These are phyloP conservation scores for Debaryomyces coudertii DNA, from an alignment of 1,139 yeast genomes.

Conservation along the genomic window DNA sequence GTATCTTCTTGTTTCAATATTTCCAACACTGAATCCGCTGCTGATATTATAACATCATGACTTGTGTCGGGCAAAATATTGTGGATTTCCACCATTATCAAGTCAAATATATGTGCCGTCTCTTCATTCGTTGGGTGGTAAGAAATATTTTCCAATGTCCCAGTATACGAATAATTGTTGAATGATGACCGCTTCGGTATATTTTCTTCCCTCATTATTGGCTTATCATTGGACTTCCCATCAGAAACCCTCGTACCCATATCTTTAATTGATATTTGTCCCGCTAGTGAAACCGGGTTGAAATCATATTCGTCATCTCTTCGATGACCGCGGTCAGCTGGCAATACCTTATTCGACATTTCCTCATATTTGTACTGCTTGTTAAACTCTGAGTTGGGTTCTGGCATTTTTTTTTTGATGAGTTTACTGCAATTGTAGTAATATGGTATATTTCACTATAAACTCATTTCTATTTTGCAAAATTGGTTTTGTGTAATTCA, in stretches of 20 bases:
- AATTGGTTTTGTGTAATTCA: conserved; percentile 9
- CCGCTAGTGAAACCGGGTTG: conserved; percentile 69
- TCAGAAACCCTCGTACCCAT: conserved; percentile 60
- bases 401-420: conserved; percentile 11
- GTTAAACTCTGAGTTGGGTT: conserved; percentile 14
- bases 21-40: conserved; percentile 70
- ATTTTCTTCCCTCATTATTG: conserved; percentile 2
- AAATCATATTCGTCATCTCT: conserved; percentile 47
- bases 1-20: conserved; percentile 53
- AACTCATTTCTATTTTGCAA: conserved; percentile 3
- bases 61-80: conserved; percentile 38
- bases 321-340: conserved; percentile 52
- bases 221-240: conserved; percentile 12
- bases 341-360: conserved; percentile 77
- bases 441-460: neutral
- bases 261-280: conserved; percentile 63
- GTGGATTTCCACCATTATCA: conserved; percentile 33
- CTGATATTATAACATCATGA: conserved; percentile 51
- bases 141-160: conserved; percentile 24
- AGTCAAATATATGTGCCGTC: conserved; percentile 32
- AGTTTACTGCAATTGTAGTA: neutral
- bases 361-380: conserved; percentile 53
- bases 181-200: neutral
- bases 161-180: conserved; percentile 20
- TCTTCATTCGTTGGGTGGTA: conserved; percentile 32